Evolutionary conservation across 1,139 yeast genomes (phyloP).

Genomic region (Sugiyamaella novakii): DNA sequence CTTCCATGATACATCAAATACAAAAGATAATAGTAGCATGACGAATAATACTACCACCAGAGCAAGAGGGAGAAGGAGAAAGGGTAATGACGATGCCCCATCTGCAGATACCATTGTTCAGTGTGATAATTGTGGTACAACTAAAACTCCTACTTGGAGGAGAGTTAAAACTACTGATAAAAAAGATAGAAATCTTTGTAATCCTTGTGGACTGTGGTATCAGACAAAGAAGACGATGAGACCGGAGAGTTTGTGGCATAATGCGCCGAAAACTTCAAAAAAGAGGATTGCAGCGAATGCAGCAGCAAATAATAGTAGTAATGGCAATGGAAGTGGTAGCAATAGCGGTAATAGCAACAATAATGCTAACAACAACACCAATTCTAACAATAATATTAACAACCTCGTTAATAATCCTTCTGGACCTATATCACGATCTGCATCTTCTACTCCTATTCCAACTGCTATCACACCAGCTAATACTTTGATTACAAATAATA

Average conservation of each 20-base stretch:
- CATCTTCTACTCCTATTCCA: constrained; percentile 6
- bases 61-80: constrained; percentile 15
- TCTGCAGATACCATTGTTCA: constrained; percentile 2
- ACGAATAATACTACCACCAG: constrained; percentile 1
- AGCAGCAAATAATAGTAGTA: background rate
- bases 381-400: background rate
- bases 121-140: constrained; percentile 45
- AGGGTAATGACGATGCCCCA: constrained; percentile 2
- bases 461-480: background rate
- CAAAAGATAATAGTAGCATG: background rate
- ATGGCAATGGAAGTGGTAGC: background rate
- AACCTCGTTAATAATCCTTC: background rate
- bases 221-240: constrained; percentile 39
- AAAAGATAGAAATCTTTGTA: constrained; percentile 37
- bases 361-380: background rate
- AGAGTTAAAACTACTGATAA: constrained; percentile 29
- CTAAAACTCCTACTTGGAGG: constrained; percentile 44
- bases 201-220: constrained; percentile 45
- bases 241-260: constrained; percentile 41
- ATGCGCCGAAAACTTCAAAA: constrained; percentile 17
- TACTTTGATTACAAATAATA: background rate
- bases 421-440: background rate
- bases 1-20: background rate
- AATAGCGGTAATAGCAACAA: background rate
- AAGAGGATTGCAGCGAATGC: background rate